Evolutionary conservation across 2,329 filamentous ascomycete species (phyloP).

Genomic region (Trichoderma cornu-damae): DNA sequence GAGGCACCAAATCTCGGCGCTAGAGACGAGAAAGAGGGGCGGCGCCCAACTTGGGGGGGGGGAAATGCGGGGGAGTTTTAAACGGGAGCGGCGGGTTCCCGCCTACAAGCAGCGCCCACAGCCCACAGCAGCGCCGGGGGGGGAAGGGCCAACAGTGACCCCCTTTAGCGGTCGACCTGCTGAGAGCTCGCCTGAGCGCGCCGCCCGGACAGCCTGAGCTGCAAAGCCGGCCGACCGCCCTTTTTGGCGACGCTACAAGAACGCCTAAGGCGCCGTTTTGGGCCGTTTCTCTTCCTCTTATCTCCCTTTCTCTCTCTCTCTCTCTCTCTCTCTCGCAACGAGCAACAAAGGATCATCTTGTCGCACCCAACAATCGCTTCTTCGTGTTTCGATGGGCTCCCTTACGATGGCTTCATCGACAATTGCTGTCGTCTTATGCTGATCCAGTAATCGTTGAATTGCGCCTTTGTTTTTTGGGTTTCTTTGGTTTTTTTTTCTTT

Average conservation of each 20-base stretch:
- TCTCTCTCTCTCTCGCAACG: no score
- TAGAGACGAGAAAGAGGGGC: no score
- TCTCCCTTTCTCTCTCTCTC: no score
- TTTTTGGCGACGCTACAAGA: conserved; percentile 9
- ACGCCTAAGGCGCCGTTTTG: no score
- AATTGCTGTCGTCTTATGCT: conserved; percentile 13
- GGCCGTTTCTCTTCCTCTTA: no score
- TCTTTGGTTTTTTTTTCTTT: no score
- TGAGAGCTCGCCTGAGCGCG: not conserved
- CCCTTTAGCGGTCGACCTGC: not conserved
- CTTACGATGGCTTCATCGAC: conserved; percentile 19
- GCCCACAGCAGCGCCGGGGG: not conserved
- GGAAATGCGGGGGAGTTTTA: conserved; percentile 12
- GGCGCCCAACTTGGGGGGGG: no score
- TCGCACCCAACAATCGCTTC: not conserved
- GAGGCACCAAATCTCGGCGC: no score
- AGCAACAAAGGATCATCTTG: no score
- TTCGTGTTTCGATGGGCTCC: conserved; percentile 14
- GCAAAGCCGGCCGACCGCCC: not conserved
- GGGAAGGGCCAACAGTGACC: no score
- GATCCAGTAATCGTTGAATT: not conserved
- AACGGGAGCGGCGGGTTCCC: no score
- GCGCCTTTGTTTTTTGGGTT: not conserved
- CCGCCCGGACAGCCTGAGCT: not conserved
- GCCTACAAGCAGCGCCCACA: no score